Conservation (phyloP, 345 rosid species). For the Fremontodendron californicum region DNA sequence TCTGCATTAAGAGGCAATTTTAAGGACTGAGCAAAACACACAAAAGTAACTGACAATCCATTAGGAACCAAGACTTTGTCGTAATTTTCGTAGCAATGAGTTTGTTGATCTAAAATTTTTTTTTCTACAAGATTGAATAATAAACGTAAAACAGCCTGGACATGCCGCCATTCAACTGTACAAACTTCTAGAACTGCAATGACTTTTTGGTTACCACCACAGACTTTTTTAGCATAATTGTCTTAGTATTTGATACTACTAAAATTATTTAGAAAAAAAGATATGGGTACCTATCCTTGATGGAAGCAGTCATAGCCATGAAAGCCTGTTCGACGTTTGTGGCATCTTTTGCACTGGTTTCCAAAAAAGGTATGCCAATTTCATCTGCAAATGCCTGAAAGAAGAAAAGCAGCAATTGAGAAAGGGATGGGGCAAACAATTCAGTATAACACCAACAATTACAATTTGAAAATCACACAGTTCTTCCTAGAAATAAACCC, state of each 20-base stretch:
- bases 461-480: not conserved
- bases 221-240: not conserved
- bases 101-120: not conserved
- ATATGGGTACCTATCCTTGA: conserved; percentile 54
- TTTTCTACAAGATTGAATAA: not conserved
- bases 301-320: conserved; percentile 77
- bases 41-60: not conserved
- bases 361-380: conserved; percentile 73
- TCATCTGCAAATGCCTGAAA: conserved; percentile 72
- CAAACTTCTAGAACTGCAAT: not conserved
- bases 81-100: not conserved
- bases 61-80: not conserved
- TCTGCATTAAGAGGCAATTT: conserved; percentile 28
- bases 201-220: not conserved
- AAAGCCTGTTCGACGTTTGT: conserved; percentile 72
- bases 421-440: not conserved
- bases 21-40: not conserved
- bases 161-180: not conserved
- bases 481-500: not conserved
- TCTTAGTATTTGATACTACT: not conserved
- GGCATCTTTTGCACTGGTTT: conserved; percentile 73
- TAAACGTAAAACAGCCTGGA: not conserved
- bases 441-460: not conserved
- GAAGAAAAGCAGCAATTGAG: not conserved
- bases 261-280: not conserved